Base-by-base conservation (phyloP, 2,329 filamentous ascomycete species). In the Dryadomyces quercus-mongolicae region DNA sequence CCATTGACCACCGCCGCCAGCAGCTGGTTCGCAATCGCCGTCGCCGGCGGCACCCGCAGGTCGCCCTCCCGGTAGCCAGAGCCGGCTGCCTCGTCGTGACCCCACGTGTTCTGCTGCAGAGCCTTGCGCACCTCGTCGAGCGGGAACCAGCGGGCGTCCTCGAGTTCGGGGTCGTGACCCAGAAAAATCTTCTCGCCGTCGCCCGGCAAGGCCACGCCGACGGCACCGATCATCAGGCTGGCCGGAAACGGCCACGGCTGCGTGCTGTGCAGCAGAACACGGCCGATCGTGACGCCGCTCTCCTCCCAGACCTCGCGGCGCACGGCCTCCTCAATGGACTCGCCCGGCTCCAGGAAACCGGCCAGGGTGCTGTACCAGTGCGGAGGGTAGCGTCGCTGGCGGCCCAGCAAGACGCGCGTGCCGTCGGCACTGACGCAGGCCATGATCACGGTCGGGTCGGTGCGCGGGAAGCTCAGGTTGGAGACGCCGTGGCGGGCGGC, bases 371-470 rank as follows among this genome's bases (percentile, higher is more conserved):
- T 88, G 74, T 92, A 96, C 88, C 86, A 95, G 67, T 86, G 67
- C 1, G 80, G 75, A 1, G 93, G 93, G 78, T 85, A 98, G 53
- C 88, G 80, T 69, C 86, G 87, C 64, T 88, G 82, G 15, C 93
- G 84, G 42, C 93, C 93, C 0, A 98, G 84, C 8, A 98, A 80
- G 43, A 95, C 71, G 57, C 82, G 81, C 60, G 84, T 78, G 51
- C 86, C 86, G 61, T 94, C 88, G 51, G 84, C 76, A 53, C 86
- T 94, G 36, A 97, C 80, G 12, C 96, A 85, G 0, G 91, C 92
- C 71, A 94, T 91, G 70, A 98, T 98, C 67, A 97, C 90, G 31
- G 89, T 95, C 1, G 91, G 90, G 63, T 96, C 91, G 2, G 92
- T 96, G 51, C 91, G 82, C 2, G 92, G 92, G 74, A 96, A 97